Evolutionary conservation across 306 rosid genomes (phyloP).

Genomic region (Sicyos edulis): DNA sequence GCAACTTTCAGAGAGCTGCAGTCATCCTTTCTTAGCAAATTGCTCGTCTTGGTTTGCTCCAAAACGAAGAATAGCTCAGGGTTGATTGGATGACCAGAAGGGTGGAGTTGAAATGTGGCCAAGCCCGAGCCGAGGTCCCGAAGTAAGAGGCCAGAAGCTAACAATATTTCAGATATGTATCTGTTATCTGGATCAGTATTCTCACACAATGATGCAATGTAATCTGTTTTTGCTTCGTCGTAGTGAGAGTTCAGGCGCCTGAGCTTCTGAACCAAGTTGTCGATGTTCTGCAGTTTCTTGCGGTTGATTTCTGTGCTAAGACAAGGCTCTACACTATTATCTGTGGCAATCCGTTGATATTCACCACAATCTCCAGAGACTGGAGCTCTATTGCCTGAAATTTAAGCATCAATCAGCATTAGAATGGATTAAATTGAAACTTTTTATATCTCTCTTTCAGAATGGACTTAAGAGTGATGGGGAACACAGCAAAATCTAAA

Average conservation of each 20-base stretch:
- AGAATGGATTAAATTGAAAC: not conserved
- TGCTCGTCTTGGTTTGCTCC: constrained; percentile 90
- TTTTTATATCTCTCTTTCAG: not conserved
- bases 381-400: constrained; percentile 41
- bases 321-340: constrained; percentile 21
- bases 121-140: constrained; percentile 75
- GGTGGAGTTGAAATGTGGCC: constrained; percentile 66
- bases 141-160: constrained; percentile 85
- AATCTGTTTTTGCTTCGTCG: constrained; percentile 77
- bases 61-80: constrained; percentile 84
- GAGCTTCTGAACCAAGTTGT: constrained; percentile 86
- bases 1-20: constrained; percentile 30
- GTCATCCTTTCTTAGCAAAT: constrained; percentile 54
- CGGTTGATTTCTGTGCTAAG: constrained; percentile 51
- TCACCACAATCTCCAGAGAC: constrained; percentile 34
- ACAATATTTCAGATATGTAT: constrained; percentile 77
- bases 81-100: constrained; percentile 77
- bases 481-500: not conserved
- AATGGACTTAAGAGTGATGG: not conserved
- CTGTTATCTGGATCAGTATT: constrained; percentile 80
- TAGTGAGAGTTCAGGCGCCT: constrained; percentile 71
- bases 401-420: not conserved
- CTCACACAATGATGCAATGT: constrained; percentile 84
- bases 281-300: constrained; percentile 72
- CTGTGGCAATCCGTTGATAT: constrained; percentile 50